phyloP scores from a whole-genome alignment of 148 eudicot genomes.

The Chenopodium formosanum region DNA sequence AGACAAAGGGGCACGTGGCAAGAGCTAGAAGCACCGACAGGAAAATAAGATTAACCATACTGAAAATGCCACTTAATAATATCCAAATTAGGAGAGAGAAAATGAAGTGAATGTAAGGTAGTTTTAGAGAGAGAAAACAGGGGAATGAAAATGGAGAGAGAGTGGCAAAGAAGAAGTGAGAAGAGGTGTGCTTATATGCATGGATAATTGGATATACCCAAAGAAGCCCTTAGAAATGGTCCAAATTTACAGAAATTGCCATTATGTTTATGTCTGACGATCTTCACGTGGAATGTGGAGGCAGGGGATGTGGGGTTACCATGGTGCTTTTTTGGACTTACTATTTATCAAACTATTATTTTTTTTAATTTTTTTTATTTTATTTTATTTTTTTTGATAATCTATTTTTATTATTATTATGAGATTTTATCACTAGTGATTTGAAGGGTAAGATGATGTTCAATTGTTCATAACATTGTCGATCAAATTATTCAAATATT shows the following conservation, averaged over 20 bases:
- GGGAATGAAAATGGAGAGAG: not conserved
- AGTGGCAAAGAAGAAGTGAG: too few species aligned
- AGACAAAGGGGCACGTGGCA: slow-evolving; percentile 39
- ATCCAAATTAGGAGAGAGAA: slow-evolving; percentile 6
- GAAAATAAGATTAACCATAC: slow-evolving; percentile 16
- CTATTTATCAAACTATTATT: not conserved
- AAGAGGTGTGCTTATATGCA: slow-evolving; percentile 34
- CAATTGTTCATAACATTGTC: too few species aligned
- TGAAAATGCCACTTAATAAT: slow-evolving; percentile 27
- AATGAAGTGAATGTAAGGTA: not conserved
- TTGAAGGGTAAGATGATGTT: too few species aligned
- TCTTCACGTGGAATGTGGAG: slow-evolving; percentile 23
- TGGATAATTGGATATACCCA: slow-evolving; percentile 12
- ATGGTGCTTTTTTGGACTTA: not conserved
- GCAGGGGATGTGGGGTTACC: not conserved
- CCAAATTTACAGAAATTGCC: slow-evolving; percentile 21
- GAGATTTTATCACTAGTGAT: too few species aligned
- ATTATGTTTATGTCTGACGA: slow-evolving; percentile 10
- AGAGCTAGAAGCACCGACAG: slow-evolving; percentile 41
- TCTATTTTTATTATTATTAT: too few species aligned
- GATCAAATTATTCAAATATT: too few species aligned
- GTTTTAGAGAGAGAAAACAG: not conserved
- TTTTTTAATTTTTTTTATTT: too few species aligned
- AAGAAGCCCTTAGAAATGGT: slow-evolving; percentile 17
- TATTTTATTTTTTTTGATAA: too few species aligned